Percentiles rank a stretch among this genome's conserved stretches.
Conservation (phyloP, 169 alveolate genomes). For the Plasmodium falciparum region DNA sequence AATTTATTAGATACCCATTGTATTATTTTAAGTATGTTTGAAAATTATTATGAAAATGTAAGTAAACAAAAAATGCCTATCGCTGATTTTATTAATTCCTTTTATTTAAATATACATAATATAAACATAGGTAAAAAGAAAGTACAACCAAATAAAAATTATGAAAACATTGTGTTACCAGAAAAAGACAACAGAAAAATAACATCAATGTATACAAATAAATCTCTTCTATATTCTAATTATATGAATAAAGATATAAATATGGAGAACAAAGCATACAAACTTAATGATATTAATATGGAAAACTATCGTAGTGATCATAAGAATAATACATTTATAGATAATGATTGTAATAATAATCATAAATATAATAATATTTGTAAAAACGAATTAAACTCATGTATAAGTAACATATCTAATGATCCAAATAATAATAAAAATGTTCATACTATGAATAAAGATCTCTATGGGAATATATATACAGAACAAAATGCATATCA, state of each 20-base stretch:
- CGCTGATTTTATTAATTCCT: conserved; percentile 34
- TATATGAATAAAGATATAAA: conserved; percentile 8
- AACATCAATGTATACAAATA: conserved; percentile 24
- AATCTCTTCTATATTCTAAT: conserved; percentile 14
- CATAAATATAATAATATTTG: no score
- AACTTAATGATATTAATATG: not conserved
- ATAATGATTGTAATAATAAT: no score
- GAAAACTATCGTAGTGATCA: not conserved
- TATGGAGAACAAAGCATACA: not conserved
- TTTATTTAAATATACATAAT: conserved; percentile 56
- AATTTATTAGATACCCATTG: conserved; percentile 52
- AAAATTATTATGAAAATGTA: conserved; percentile 14
- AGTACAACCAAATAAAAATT: conserved; percentile 35
- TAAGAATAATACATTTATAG: no score
- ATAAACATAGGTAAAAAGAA: conserved; percentile 43
- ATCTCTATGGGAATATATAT: no score
- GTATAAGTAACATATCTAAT: no score
- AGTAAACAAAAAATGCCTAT: conserved; percentile 12
- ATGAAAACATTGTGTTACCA: conserved; percentile 21
- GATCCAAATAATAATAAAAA: no score
- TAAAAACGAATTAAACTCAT: no score
- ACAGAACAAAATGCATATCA: no score
- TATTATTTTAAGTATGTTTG: conserved; percentile 38
- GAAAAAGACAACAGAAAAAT: conserved; percentile 50
- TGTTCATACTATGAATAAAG: no score